Conservation (phyloP, 345 rosid species). For the Boechera retrofracta region DNA sequence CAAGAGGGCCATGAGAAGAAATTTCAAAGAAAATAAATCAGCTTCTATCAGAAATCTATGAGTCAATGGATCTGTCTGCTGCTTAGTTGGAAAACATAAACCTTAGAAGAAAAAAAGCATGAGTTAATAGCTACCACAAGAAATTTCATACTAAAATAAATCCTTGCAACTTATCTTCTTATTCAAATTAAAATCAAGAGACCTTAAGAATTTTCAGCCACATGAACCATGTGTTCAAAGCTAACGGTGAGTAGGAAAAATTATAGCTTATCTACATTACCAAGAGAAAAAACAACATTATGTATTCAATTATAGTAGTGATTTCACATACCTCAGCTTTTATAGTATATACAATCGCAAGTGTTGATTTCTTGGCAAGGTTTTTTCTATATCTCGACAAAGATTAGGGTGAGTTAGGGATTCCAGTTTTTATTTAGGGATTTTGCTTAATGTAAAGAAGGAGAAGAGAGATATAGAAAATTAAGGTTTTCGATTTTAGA, state of each 20-base stretch:
- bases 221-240: slow-evolving; percentile 45
- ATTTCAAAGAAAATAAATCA: background rate
- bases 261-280: slow-evolving; percentile 31
- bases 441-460: too few relatives aligned
- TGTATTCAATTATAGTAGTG: too few relatives aligned
- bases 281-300: slow-evolving; percentile 19
- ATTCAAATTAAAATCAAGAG: slow-evolving; percentile 50
- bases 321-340: too few relatives aligned
- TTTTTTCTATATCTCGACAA: too few relatives aligned
- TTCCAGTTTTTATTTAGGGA: too few relatives aligned
- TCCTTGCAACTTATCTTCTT: slow-evolving; percentile 54
- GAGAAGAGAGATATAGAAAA: too few relatives aligned
- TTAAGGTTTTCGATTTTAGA: too few relatives aligned
- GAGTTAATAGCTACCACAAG: slow-evolving; percentile 50
- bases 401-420: too few relatives aligned
- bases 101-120: background rate
- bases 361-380: too few relatives aligned
- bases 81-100: slow-evolving; percentile 31
- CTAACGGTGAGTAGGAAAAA: slow-evolving; percentile 31
- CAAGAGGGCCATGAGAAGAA: slow-evolving; percentile 17
- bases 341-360: too few relatives aligned
- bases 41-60: slow-evolving; percentile 19
- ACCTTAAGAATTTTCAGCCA: slow-evolving; percentile 49
- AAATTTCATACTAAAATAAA: slow-evolving; percentile 33
- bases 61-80: slow-evolving; percentile 40